A percentile compares a stretch with the other conserved stretches of the same genome.
These are phyloP conservation scores for Colletotrichum falcatum DNA, from an alignment of 2,329 filamentous ascomycete species.

Conservation along the genomic window DNA sequence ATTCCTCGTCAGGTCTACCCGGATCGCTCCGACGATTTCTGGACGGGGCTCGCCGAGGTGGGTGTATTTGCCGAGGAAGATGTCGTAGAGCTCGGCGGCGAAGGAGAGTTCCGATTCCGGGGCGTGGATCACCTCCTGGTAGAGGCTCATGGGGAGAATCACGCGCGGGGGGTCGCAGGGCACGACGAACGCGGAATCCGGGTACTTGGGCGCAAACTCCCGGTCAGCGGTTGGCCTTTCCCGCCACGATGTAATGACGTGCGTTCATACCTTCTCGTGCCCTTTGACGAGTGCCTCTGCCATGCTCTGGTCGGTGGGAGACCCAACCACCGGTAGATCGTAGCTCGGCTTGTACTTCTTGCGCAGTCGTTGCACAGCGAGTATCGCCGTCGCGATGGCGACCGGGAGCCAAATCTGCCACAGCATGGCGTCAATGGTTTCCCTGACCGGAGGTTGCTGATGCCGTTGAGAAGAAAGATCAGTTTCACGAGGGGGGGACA, in stretches of 20 bases:
- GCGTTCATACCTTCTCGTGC: slow-evolving; percentile 3
- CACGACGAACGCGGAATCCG: slow-evolving; percentile 30
- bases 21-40: slow-evolving; percentile 23
- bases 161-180: slow-evolving; percentile 30
- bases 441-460: too few relatives aligned
- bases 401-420: slow-evolving; percentile 26
- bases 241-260: too few relatives aligned
- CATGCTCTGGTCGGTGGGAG: slow-evolving; percentile 12
- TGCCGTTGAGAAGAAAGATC: neutral
- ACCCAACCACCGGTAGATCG: slow-evolving; percentile 24
- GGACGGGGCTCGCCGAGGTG: slow-evolving; percentile 30
- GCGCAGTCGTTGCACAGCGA: slow-evolving; percentile 12
- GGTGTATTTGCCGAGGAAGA: slow-evolving; percentile 40
- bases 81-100: slow-evolving; percentile 35
- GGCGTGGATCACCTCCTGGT: slow-evolving; percentile 35
- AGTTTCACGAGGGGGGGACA: neutral
- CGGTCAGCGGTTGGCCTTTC: neutral
- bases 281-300: slow-evolving; percentile 17
- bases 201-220: slow-evolving; percentile 2
- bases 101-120: slow-evolving; percentile 29
- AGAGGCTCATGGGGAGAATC: slow-evolving; percentile 33
- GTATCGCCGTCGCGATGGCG: neutral
- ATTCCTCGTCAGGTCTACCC: slow-evolving; percentile 31
- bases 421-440: slow-evolving; percentile 15
- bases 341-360: slow-evolving; percentile 21